Evolutionary conservation across 2,329 filamentous ascomycete species (phyloP).

Genomic region (Venturia asperata): DNA sequence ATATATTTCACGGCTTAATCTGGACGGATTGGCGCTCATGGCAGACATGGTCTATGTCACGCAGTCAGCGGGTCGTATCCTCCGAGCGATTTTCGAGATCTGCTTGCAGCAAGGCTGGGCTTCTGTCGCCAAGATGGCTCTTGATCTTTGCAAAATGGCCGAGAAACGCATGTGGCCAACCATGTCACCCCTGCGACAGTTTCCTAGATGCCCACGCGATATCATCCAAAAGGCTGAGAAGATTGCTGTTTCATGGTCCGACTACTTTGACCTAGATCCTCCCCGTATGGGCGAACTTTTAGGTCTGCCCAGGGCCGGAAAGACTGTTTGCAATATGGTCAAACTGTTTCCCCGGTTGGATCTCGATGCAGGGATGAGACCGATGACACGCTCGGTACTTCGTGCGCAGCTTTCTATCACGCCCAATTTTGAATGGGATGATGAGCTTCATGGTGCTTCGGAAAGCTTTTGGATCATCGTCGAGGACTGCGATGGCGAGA

Average conservation of each 20-base stretch:
- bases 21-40: slow-evolving; percentile 93
- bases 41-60: slow-evolving; percentile 98
- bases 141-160: slow-evolving; percentile 97
- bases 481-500: slow-evolving; percentile 94
- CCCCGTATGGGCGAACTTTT: slow-evolving; percentile 93
- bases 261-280: slow-evolving; percentile 92
- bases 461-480: slow-evolving; percentile 97
- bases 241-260: slow-evolving; percentile 88
- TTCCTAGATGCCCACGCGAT: slow-evolving; percentile 71
- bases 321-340: slow-evolving; percentile 76
- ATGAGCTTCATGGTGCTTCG: slow-evolving; percentile 73
- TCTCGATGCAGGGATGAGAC: slow-evolving; percentile 87
- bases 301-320: slow-evolving; percentile 81
- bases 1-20: slow-evolving; percentile 88
- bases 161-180: slow-evolving; percentile 99
- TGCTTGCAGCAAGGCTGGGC: slow-evolving; percentile 96
- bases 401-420: slow-evolving; percentile 84
- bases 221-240: slow-evolving; percentile 88
- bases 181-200: slow-evolving; percentile 92
- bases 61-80: slow-evolving; percentile 91
- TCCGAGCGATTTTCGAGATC: slow-evolving; percentile 94
- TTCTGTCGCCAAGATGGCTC: slow-evolving; percentile 80
- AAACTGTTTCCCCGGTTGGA: slow-evolving; percentile 90
- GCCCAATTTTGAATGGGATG: slow-evolving; percentile 95
- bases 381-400: slow-evolving; percentile 88